Evolutionary conservation across 495 filamentous ascomycete genomes (phyloP).

Genomic region (Melanomma pulvis-pyrius): DNA sequence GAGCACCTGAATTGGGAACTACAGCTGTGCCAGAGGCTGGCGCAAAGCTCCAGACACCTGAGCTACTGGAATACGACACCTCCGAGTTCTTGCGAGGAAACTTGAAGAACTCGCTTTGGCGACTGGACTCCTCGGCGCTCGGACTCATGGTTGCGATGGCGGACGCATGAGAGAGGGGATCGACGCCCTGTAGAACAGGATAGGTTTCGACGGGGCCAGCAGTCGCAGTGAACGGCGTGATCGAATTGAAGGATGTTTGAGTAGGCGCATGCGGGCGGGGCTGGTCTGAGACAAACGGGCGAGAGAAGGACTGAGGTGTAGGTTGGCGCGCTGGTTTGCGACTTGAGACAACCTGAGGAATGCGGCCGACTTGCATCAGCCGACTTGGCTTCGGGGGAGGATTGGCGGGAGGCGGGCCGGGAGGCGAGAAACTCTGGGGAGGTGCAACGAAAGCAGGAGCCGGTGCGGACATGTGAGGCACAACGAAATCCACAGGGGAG

Average conservation of each 20-base stretch:
- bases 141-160: slow-evolving; percentile 36
- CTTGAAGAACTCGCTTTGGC: slow-evolving; percentile 63
- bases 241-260: slow-evolving; percentile 25
- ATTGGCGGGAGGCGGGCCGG: slow-evolving; percentile 42
- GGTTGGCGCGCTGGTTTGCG: slow-evolving; percentile 68
- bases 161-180: slow-evolving; percentile 25
- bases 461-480: neutral
- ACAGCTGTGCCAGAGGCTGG: slow-evolving; percentile 60
- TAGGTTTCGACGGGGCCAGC: slow-evolving; percentile 29
- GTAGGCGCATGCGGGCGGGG: slow-evolving; percentile 45
- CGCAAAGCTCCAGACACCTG: slow-evolving; percentile 58
- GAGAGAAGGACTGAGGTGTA: slow-evolving; percentile 80
- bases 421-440: slow-evolving; percentile 11
- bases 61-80: slow-evolving; percentile 68
- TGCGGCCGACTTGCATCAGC: slow-evolving; percentile 83
- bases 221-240: slow-evolving; percentile 13
- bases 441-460: neutral
- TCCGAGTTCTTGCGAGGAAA: slow-evolving; percentile 75
- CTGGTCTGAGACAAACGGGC: slow-evolving; percentile 65
- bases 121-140: slow-evolving; percentile 24
- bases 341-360: slow-evolving; percentile 80
- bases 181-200: slow-evolving; percentile 33
- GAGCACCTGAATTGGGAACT: slow-evolving; percentile 59
- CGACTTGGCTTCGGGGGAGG: slow-evolving; percentile 45
- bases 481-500: slow-evolving; percentile 4